phyloP scores from a whole-genome alignment of 768 basidiomycete species.

The Tricholoma sp. region DNA sequence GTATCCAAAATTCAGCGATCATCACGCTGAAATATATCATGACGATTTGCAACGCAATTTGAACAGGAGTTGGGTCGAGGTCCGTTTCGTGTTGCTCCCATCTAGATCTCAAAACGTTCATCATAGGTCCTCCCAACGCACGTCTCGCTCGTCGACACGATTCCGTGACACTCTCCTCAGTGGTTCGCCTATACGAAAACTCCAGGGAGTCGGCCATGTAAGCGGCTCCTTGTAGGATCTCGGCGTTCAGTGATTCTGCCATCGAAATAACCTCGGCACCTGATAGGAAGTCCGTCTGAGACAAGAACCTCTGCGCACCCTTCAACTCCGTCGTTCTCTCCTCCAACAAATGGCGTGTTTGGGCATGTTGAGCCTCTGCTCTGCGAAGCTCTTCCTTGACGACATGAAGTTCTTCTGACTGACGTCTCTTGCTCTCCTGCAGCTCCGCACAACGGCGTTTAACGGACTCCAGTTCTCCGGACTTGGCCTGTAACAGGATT shows the following conservation, averaged over 20 bases:
- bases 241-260: constrained; percentile 14
- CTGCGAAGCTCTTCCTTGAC: constrained; percentile 10
- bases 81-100: background rate
- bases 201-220: constrained; percentile 14
- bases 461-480: background rate
- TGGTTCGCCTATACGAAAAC: background rate
- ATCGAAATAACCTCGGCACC: constrained; percentile 35
- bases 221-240: constrained; percentile 18
- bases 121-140: constrained; percentile 7
- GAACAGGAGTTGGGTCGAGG: constrained; percentile 14
- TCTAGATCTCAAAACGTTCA: constrained; percentile 1
- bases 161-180: background rate
- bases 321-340: constrained; percentile 34
- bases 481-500: background rate
- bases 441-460: background rate
- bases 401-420: background rate
- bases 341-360: constrained; percentile 19
- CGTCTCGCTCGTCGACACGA: constrained; percentile 1
- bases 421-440: constrained; percentile 1
- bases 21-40: constrained; percentile 7
- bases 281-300: constrained; percentile 37
- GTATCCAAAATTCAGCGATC: constrained; percentile 11
- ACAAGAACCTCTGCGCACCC: constrained; percentile 38
- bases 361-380: constrained; percentile 15
- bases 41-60: constrained; percentile 15